phyloP scores from a whole-genome alignment of 129 eudicot species.

The Glebionis coronaria region DNA sequence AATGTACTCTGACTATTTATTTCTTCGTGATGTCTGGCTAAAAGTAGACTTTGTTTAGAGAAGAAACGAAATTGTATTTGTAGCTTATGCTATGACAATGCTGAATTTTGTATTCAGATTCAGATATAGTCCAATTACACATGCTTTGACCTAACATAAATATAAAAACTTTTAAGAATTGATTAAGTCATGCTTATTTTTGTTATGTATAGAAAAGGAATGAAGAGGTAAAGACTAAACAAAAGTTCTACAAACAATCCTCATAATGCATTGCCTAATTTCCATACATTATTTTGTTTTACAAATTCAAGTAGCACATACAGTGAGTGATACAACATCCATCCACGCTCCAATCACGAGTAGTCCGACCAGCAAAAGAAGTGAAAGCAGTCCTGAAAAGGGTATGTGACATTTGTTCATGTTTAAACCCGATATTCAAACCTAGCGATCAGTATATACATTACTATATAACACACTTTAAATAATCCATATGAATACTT shows the following conservation, averaged over 20 bases:
- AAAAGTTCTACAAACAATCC: not conserved
- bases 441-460: too few relatives aligned
- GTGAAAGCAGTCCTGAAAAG: conserved; percentile 60
- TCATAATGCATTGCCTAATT: not conserved
- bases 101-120: too few relatives aligned
- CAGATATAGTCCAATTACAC: too few relatives aligned
- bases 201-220: not conserved
- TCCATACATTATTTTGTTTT: conserved; percentile 5
- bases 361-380: conserved; percentile 56
- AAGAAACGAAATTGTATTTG: too few relatives aligned
- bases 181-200: conserved; percentile 2
- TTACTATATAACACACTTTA: not conserved
- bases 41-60: too few relatives aligned
- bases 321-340: conserved; percentile 65
- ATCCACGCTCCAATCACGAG: conserved; percentile 61
- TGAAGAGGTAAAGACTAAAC: not conserved
- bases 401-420: not conserved
- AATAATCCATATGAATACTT: not conserved
- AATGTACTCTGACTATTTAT: not conserved
- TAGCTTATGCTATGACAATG: too few relatives aligned
- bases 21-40: too few relatives aligned
- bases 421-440: not conserved
- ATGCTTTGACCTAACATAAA: too few relatives aligned
- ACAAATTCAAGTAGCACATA: conserved; percentile 31
- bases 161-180: too few relatives aligned